Conservation (phyloP, 768 basidiomycete genomes). For the Lactarius sanguifluus region DNA sequence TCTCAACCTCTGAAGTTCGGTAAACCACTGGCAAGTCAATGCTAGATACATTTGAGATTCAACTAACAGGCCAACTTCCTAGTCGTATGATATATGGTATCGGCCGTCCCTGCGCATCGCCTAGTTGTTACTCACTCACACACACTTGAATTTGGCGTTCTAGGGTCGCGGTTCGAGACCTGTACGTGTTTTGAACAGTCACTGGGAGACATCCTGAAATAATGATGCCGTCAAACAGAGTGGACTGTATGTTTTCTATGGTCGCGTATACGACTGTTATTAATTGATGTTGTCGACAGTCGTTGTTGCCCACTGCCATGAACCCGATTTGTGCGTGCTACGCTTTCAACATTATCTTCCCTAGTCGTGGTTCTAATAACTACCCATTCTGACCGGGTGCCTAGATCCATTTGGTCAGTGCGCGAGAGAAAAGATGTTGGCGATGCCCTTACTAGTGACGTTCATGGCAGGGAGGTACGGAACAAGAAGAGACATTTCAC, state of each 20-base stretch:
- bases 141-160: background rate
- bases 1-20: constrained; percentile 53
- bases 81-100: constrained; percentile 64
- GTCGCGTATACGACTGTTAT: background rate
- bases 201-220: background rate
- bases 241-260: constrained; percentile 32
- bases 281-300: constrained; percentile 40
- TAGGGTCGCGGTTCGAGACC: constrained; percentile 48
- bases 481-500: constrained; percentile 84
- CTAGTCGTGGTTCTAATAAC: constrained; percentile 12
- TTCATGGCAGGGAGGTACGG: constrained; percentile 76
- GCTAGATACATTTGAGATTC: background rate
- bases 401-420: constrained; percentile 78
- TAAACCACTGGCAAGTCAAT: constrained; percentile 61
- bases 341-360: constrained; percentile 4
- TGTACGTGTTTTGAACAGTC: constrained; percentile 49
- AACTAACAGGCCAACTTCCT: constrained; percentile 2
- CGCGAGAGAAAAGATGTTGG: constrained; percentile 30
- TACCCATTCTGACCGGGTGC: constrained; percentile 15
- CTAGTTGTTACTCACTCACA: background rate
- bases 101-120: background rate
- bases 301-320: constrained; percentile 69
- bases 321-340: constrained; percentile 72
- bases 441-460: constrained; percentile 23
- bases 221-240: constrained; percentile 57